Evolutionary conservation across 306 rosid species (phyloP).

Genomic region (Cucumis hystrix): DNA sequence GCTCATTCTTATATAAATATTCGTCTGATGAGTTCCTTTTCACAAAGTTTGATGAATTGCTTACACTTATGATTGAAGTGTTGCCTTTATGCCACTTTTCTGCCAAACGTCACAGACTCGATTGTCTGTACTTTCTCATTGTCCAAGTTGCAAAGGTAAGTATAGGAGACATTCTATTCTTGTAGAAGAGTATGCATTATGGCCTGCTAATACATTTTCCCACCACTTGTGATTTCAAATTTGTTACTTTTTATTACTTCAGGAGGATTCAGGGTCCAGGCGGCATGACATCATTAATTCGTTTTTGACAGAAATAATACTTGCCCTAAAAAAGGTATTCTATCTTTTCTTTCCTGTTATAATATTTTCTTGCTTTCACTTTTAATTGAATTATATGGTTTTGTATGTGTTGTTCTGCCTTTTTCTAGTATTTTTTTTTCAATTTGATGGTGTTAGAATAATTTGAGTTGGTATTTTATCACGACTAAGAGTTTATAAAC

Average conservation of each 20-base stretch:
- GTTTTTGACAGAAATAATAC: slow-evolving; percentile 74
- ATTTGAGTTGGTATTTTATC: not conserved
- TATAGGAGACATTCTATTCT: not conserved
- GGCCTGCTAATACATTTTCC: not conserved
- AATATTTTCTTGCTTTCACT: not conserved
- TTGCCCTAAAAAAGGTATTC: slow-evolving; percentile 87
- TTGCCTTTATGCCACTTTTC: slow-evolving; percentile 62
- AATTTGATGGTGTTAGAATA: not conserved
- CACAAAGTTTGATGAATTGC: slow-evolving; percentile 41
- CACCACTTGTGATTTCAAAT: not conserved
- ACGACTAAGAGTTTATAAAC: not conserved
- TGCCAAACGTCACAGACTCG: slow-evolving; percentile 84
- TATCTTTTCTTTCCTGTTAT: not conserved
- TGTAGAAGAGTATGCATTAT: not conserved
- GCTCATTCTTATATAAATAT: too few relatives aligned
- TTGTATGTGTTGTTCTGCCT: not conserved
- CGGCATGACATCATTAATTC: slow-evolving; percentile 21
- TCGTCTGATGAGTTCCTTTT: slow-evolving; percentile 41
- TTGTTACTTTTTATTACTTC: not conserved
- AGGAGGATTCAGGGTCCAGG: slow-evolving; percentile 22
- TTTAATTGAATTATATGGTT: not conserved
- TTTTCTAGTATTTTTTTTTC: not conserved
- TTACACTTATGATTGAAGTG: slow-evolving; percentile 38
- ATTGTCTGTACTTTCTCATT: slow-evolving; percentile 64
- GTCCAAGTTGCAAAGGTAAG: slow-evolving; percentile 54